Conservation (phyloP, 495 filamentous ascomycete species). For the Amniculicola lignicola region DNA sequence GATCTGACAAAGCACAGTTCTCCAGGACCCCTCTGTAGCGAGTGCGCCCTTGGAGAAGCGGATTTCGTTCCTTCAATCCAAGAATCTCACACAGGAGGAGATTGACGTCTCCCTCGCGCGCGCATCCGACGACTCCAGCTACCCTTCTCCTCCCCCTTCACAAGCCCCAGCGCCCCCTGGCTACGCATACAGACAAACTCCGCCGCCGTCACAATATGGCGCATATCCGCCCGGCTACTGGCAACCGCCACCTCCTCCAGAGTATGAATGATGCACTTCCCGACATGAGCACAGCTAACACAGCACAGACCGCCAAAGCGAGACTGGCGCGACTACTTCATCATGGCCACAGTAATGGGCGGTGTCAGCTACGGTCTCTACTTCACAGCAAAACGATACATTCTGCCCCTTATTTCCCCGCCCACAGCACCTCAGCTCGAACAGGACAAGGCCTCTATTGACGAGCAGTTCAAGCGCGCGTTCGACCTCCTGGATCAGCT, state of each 20-base stretch:
- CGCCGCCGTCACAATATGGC: constrained; percentile 61
- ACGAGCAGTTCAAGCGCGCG: constrained; percentile 85
- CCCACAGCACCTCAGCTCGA: constrained; percentile 91
- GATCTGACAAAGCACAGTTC: constrained; percentile 54
- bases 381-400: constrained; percentile 85
- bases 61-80: constrained; percentile 89
- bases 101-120: constrained; percentile 79
- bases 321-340: constrained; percentile 98
- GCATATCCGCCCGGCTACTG: constrained; percentile 66
- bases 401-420: constrained; percentile 83
- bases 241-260: constrained; percentile 62
- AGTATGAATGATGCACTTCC: constrained; percentile 44
- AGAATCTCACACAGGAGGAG: constrained; percentile 95
- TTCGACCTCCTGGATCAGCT: constrained; percentile 91
- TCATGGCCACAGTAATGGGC: constrained; percentile 88
- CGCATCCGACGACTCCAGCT: constrained; percentile 53
- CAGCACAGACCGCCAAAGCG: constrained; percentile 58
- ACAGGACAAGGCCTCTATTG: constrained; percentile 86
- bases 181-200: constrained; percentile 46
- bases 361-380: constrained; percentile 86
- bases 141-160: constrained; percentile 44
- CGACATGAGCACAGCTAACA: constrained; percentile 21
- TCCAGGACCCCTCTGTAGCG: constrained; percentile 89
- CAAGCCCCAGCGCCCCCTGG: constrained; percentile 39
- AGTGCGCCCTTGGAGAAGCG: constrained; percentile 87